A percentile compares a stretch with the other conserved stretches of the same genome.
These are phyloP conservation scores for Thalassiosira mediterranea DNA, from an alignment of 352 stramenopile species.

Conservation along the genomic window DNA sequence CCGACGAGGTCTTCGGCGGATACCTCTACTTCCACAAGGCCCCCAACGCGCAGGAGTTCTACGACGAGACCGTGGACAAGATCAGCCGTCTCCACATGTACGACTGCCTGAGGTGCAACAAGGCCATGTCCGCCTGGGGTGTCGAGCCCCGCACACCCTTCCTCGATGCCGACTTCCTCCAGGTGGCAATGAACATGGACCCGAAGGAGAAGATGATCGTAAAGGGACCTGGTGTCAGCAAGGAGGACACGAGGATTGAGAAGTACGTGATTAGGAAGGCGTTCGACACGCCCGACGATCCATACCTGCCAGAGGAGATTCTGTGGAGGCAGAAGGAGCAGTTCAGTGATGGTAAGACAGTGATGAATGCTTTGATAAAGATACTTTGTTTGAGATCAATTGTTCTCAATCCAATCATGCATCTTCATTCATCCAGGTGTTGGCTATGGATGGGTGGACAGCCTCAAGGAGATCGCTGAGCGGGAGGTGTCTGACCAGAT, in stretches of 20 bases:
- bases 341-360: constrained; percentile 93
- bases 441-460: constrained; percentile 98
- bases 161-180: constrained; percentile 97
- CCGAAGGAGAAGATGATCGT: constrained; percentile 97
- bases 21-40: constrained; percentile 99
- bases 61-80: constrained; percentile 95
- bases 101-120: constrained; percentile 98
- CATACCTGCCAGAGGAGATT: constrained; percentile 97
- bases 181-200: constrained; percentile 98
- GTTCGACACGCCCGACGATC: constrained; percentile 96
- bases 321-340: constrained; percentile 99
- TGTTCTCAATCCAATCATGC: neutral
- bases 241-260: constrained; percentile 92
- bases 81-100: constrained; percentile 96
- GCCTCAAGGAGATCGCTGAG: constrained; percentile 94
- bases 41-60: constrained; percentile 91
- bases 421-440: constrained; percentile 82
- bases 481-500: constrained; percentile 92
- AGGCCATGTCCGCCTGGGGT: constrained; percentile 97
- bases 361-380: neutral
- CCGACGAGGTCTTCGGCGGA: constrained; percentile 97
- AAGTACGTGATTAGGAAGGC: constrained; percentile 99
- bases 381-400: neutral
- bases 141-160: constrained; percentile 98
- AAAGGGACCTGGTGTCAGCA: constrained; percentile 69